phyloP scores from a whole-genome alignment of 768 basidiomycete genomes.

The Tephrocybe sp. region DNA sequence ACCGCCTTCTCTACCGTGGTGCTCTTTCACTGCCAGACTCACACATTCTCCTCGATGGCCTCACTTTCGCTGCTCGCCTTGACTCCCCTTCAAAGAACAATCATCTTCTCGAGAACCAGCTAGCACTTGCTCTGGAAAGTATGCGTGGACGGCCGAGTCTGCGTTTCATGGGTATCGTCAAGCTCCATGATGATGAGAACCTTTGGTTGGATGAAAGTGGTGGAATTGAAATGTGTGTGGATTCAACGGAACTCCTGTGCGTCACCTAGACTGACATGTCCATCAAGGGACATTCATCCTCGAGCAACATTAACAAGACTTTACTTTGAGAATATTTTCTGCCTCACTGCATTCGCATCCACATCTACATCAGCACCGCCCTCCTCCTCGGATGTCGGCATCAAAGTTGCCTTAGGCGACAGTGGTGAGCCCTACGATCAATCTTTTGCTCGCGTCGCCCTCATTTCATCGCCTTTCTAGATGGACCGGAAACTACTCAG shows the following conservation, averaged over 20 bases:
- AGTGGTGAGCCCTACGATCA: constrained; percentile 44
- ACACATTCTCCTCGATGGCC: constrained; percentile 66
- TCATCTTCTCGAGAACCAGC: constrained; percentile 61
- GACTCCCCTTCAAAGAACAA: constrained; percentile 36
- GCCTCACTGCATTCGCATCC: constrained; percentile 41
- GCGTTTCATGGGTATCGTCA: constrained; percentile 54
- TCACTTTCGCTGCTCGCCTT: constrained; percentile 62
- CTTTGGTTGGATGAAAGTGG: constrained; percentile 62
- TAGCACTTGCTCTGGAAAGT: constrained; percentile 74
- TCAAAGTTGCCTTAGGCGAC: constrained; percentile 72
- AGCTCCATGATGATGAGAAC: constrained; percentile 44
- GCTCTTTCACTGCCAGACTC: constrained; percentile 75
- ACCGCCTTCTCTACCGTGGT: constrained; percentile 75
- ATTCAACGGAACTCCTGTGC: neutral
- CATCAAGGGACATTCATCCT: constrained; percentile 67
- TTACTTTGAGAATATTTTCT: constrained; percentile 74
- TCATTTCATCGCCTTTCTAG: constrained; percentile 28
- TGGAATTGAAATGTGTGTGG: constrained; percentile 38
- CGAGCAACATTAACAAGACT: constrained; percentile 56
- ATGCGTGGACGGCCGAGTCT: constrained; percentile 75
- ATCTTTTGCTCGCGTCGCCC: neutral
- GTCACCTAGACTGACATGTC: neutral
- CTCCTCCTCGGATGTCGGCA: constrained; percentile 48
- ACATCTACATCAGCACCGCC: constrained; percentile 22
- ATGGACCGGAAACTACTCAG: constrained; percentile 69